phyloP scores from a whole-genome alignment of 2,329 filamentous ascomycete genomes.

The Phialophora expanda region DNA sequence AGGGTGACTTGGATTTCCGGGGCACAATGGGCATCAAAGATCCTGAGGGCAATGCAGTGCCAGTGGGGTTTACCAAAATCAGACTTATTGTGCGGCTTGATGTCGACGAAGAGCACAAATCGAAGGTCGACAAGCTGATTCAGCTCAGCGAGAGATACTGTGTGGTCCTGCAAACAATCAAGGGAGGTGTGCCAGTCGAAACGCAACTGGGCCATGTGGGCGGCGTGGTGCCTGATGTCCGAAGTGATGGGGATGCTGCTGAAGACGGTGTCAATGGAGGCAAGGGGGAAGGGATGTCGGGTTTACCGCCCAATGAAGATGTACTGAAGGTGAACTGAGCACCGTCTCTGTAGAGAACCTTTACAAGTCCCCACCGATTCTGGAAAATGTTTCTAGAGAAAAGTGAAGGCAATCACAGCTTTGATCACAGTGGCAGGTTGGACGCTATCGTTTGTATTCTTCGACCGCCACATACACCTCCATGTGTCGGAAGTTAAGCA shows the following conservation, averaged over 20 bases:
- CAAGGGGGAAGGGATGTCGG: conserved; percentile 12
- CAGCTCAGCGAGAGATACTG: conserved; percentile 59
- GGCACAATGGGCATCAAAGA: conserved; percentile 57
- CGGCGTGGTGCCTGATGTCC: conserved; percentile 14
- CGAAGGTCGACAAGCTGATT: conserved; percentile 53
- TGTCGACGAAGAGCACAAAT: conserved; percentile 48
- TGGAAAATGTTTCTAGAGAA: background rate
- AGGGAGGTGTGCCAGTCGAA: conserved; percentile 46
- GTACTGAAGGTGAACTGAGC: conserved; percentile 27
- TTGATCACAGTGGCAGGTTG: background rate
- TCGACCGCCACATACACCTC: background rate
- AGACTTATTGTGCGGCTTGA: conserved; percentile 52
- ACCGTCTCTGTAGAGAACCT: background rate
- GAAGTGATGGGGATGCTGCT: conserved; percentile 8
- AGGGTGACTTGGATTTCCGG: conserved; percentile 57
- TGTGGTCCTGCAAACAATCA: conserved; percentile 52
- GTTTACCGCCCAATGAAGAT: conserved; percentile 29
- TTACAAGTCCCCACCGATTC: background rate
- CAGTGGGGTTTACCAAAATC: conserved; percentile 56
- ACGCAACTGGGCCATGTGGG: conserved; percentile 38
- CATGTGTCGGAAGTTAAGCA: background rate
- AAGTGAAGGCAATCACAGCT: background rate
- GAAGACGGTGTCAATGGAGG: conserved; percentile 8
- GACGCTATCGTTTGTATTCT: background rate
- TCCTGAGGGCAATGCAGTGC: conserved; percentile 44